A percentile compares a stretch with the other conserved stretches of the same genome.
Evolutionary conservation across 1,284 basidiomycete genomes (phyloP).

Genomic region (Pascua guehoae): DNA sequence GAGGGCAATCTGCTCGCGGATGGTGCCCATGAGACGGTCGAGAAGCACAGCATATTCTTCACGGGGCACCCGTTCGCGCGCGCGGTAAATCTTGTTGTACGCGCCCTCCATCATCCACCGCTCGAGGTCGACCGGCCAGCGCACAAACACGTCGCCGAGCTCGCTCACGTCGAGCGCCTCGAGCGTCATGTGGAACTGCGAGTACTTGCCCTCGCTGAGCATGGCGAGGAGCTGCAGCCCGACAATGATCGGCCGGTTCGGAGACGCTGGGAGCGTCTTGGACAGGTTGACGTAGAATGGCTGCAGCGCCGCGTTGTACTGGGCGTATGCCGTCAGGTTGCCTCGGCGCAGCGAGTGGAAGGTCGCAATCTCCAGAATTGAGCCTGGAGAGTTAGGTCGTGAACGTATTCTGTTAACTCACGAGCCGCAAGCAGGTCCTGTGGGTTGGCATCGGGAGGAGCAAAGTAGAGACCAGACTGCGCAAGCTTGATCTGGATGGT

Average conservation of each 20-base stretch:
- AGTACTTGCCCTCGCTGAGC: constrained; percentile 92
- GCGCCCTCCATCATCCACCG: constrained; percentile 98
- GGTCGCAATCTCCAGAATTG: constrained; percentile 92
- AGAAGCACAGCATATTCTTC: constrained; percentile 48
- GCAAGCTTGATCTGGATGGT: constrained; percentile 43
- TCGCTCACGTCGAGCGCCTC: constrained; percentile 73
- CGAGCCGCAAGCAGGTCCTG: constrained; percentile 47
- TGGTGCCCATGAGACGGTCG: constrained; percentile 46
- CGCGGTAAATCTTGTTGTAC: constrained; percentile 97
- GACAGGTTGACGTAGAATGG: constrained; percentile 88
- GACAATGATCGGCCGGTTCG: constrained; percentile 80
- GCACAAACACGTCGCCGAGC: constrained; percentile 70
- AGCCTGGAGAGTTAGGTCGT: constrained; percentile 56
- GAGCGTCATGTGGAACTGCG: constrained; percentile 98
- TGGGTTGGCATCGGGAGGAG: constrained; percentile 37
- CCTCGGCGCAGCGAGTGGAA: constrained; percentile 84
- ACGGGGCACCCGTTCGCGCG: constrained; percentile 67
- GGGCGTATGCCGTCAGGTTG: constrained; percentile 87
- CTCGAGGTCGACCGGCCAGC: constrained; percentile 84
- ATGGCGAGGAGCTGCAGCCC: constrained; percentile 92
- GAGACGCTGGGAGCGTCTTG: constrained; percentile 70
- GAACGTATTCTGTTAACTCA: constrained; percentile 21
- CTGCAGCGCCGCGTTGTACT: constrained; percentile 88
- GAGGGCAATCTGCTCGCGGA: constrained; percentile 49
- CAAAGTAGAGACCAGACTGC: constrained; percentile 48